phyloP scores from a whole-genome alignment of 2,329 filamentous ascomycete species.

The Aspergillus sp. region DNA sequence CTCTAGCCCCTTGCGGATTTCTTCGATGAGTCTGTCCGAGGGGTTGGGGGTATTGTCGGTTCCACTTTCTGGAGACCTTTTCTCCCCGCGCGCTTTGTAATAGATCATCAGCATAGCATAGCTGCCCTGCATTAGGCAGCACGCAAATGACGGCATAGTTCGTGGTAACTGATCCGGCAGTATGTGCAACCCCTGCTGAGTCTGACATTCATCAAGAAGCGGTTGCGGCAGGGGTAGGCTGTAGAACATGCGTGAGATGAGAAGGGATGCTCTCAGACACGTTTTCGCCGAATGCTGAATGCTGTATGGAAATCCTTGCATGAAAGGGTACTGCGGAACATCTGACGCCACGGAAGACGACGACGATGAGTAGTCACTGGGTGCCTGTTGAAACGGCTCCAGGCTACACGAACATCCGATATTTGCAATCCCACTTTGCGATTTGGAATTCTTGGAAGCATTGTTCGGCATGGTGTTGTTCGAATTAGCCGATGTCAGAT shows the following conservation, averaged over 20 bases:
- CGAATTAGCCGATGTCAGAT: slow-evolving; percentile 38
- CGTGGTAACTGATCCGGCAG: slow-evolving; percentile 35
- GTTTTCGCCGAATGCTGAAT: slow-evolving; percentile 44
- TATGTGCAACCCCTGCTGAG: slow-evolving; percentile 17
- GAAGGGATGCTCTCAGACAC: slow-evolving; percentile 43
- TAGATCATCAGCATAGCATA: slow-evolving; percentile 51
- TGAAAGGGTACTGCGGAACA: slow-evolving; percentile 32
- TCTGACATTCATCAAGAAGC: slow-evolving; percentile 19
- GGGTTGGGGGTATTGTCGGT: slow-evolving; percentile 26
- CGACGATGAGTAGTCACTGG: slow-evolving; percentile 36
- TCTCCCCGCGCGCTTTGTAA: slow-evolving; percentile 44
- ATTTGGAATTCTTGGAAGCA: slow-evolving; percentile 11
- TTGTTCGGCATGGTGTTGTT: slow-evolving; percentile 12
- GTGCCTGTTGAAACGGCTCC: slow-evolving; percentile 30
- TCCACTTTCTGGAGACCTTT: slow-evolving; percentile 29
- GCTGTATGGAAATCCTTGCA: slow-evolving; percentile 44
- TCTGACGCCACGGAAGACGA: slow-evolving; percentile 36
- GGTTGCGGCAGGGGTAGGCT: slow-evolving; percentile 41
- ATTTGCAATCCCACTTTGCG: slow-evolving; percentile 27
- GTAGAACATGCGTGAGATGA: slow-evolving; percentile 46
- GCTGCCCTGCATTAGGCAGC: slow-evolving; percentile 50
- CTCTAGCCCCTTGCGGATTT: slow-evolving; percentile 41
- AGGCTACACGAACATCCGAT: slow-evolving; percentile 37
- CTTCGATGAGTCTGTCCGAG: slow-evolving; percentile 36
- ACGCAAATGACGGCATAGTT: slow-evolving; percentile 51